These are phyloP conservation scores for Pseudogymnoascus sp. DNA, from an alignment of 2,329 filamentous ascomycete species.

Conservation along the genomic window DNA sequence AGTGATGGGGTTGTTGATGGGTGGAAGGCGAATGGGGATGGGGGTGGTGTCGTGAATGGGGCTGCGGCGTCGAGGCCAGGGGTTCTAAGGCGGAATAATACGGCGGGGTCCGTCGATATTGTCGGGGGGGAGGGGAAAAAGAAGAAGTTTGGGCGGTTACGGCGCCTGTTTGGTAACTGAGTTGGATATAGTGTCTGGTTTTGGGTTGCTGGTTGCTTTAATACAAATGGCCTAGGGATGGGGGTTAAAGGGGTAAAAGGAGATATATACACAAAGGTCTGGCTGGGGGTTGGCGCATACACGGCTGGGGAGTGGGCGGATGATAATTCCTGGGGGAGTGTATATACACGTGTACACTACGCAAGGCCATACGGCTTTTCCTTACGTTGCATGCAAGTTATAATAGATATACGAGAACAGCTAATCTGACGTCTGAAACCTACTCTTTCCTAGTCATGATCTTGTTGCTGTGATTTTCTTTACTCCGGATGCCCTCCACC, in stretches of 20 bases:
- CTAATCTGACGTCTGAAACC: background rate
- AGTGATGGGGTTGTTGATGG: background rate
- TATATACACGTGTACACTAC: constrained; percentile 6
- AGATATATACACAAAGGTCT: background rate
- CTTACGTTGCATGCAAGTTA: background rate
- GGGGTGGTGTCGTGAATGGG: background rate
- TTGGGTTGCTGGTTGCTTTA: constrained; percentile 1
- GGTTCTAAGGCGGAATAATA: background rate
- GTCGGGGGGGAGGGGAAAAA: background rate
- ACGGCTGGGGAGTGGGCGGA: background rate
- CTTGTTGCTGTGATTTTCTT: background rate
- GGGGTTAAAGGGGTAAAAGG: background rate
- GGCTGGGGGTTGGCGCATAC: background rate
- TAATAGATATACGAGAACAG: constrained; percentile 1
- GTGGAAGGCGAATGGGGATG: background rate
- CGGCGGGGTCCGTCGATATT: background rate
- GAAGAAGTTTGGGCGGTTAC: background rate
- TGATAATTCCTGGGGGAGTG: background rate
- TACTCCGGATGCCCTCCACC: background rate
- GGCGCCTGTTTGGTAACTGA: background rate
- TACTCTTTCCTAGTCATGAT: background rate
- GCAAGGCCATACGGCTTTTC: constrained; percentile 4
- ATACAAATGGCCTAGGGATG: background rate
- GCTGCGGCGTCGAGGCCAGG: background rate
- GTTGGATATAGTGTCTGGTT: background rate